Base-by-base conservation (phyloP, 139 green algal genomes). In the Micromonas pusilla region DNA sequence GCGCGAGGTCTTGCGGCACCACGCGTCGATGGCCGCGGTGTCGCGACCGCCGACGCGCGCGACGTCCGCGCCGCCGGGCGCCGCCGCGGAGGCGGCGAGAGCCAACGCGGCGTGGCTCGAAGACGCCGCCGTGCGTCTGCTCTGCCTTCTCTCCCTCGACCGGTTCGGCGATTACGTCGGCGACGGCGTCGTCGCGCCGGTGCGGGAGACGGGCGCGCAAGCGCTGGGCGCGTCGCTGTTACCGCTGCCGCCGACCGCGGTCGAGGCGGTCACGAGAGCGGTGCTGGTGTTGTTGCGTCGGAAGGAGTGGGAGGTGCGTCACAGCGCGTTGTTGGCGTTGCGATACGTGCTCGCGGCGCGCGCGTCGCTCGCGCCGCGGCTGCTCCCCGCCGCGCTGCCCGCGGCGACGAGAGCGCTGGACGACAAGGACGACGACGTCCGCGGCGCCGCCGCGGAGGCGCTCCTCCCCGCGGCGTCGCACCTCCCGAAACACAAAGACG, bases 131-230 rank as follows among this genome's bases (percentile, higher is more conserved):
- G 72, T 92, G 53, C 88, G 92, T 52, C 83, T 98, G 85, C 82
- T 97, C 74, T 93, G 89, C 73, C 85, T 97, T 73, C 88, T 99
- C 57, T 89, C 92, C 19, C 88, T 99, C 66, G 95, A 99, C 86
- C 82, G 92, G 16, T 80, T 98, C 83, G 91, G 88, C 0, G 95
- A 99, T 87, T 99, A 91, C 73, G 86, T 93, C 0, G 96, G 90
- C 26, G 95, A 99, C 79, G 85, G 93, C 84, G 92, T 92, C 31
- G 91, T 96, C 36, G 93, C 91, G 0, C 93, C 94, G 0, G 92
- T 98, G 36, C 83, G 93, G 21, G 95, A 99, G 87, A 97, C 94
- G 16, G 88, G 89, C 4, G 93, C 92, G 19, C 95, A 99, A 85
- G 93, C 92, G 20, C 85, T 99, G 62, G 95, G 90, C 31, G 84